Percentiles rank a stretch among this genome's conserved stretches.
Conservation (phyloP, 2,329 filamentous ascomycete genomes). For the Neonectria hederae region DNA sequence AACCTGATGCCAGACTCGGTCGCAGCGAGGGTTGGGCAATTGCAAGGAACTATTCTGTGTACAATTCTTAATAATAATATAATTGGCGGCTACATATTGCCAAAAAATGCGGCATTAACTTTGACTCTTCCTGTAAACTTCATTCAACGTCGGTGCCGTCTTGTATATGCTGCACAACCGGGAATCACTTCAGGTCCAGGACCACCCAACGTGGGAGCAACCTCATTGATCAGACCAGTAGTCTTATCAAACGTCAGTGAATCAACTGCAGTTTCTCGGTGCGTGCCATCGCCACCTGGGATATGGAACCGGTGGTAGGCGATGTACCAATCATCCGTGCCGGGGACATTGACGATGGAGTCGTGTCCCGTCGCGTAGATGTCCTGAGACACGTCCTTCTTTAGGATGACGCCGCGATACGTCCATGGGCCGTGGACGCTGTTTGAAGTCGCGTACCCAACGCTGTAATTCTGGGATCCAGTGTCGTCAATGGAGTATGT, state of each 20-base stretch:
- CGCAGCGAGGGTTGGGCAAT: no score
- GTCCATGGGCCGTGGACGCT: conserved; percentile 54
- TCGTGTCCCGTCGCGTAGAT: conserved; percentile 59
- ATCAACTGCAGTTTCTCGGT: conserved; percentile 56
- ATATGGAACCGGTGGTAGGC: conserved; percentile 60
- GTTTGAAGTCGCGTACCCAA: conserved; percentile 56
- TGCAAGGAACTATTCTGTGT: background rate
- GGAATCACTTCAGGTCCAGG: conserved; percentile 14
- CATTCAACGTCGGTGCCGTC: background rate
- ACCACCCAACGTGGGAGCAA: conserved; percentile 42
- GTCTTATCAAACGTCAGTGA: conserved; percentile 49
- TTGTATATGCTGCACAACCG: background rate
- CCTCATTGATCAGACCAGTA: conserved; percentile 50
- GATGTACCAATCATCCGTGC: conserved; percentile 60
- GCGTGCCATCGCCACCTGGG: conserved; percentile 55
- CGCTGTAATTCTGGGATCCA: conserved; percentile 55
- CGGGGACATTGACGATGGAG: conserved; percentile 57
- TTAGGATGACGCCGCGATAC: conserved; percentile 55
- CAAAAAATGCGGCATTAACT: no score
- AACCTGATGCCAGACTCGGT: no score
- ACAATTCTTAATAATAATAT: background rate
- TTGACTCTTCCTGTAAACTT: no score
- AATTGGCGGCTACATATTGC: background rate
- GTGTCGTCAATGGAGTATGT: conserved; percentile 61
- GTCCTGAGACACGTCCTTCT: conserved; percentile 52